Evolutionary conservation across 2,329 filamentous ascomycete species (phyloP), one percentile per base, ranked within the genome.

Genomic region (Colletotrichum aenigma): DNA sequence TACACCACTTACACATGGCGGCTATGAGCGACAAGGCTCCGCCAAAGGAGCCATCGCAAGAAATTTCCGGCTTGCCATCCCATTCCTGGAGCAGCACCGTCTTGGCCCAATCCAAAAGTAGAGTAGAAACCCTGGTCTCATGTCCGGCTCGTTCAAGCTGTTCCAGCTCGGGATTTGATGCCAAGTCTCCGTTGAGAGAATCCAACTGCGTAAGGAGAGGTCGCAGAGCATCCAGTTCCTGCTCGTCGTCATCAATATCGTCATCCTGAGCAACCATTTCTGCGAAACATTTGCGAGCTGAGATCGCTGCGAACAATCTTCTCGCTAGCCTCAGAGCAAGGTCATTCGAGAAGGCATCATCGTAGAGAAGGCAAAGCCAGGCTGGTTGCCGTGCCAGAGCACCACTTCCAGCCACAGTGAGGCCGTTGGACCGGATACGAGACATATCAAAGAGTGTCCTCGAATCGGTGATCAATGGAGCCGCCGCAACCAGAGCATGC

Each of bases 71-170:
- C 70, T 91, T 91, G 0, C 95, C 94, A 80, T 96, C 91, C 96
- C 96, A 98, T 77, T 95, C 92, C 71, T 93, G 91, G 60, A 97
- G 85, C 80, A 98, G 90, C 2, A 97, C 89, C 0, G 93, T 92
- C 75, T 94, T 89, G 24, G 94, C 90, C 94, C 93, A 96, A 79
- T 95, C 94, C 30, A 95, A 84, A 7, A 91, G 85, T 18, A 92
- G 82, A 13, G 88, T 90, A 9, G 89, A 90, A 21, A 90, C 86
- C 43, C 89, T 86, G 36, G 89, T 90, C 79, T 92, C 91, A 77
- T 92, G 91, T 26, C 90, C 79, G 16, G 86, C 85, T n/a, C 88
- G 87, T 75, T 91, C 91, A 2, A 86, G 77, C 48, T 87, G 84
- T 2, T 87, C 82, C 77, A 92, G 91, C 6, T 88, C 84, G 3